A percentile compares a stretch with the other conserved stretches of the same genome.
These are phyloP conservation scores for Cryptococcus hybrid DNA, from an alignment of 1,284 basidiomycete genomes.

Conservation along the genomic window DNA sequence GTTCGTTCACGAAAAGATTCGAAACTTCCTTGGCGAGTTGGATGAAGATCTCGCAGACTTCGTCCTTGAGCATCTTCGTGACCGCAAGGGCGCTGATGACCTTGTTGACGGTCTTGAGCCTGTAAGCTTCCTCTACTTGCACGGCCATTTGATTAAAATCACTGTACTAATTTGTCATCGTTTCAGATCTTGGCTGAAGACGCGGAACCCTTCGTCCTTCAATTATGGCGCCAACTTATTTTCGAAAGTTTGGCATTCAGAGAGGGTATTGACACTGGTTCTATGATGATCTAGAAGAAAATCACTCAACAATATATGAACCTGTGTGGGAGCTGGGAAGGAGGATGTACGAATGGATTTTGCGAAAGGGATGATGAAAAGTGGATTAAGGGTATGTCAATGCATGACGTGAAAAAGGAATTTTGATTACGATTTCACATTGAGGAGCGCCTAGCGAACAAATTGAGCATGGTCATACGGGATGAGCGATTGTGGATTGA, in stretches of 20 bases:
- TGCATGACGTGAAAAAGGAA: not conserved
- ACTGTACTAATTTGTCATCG: not conserved
- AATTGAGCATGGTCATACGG: too few relatives aligned
- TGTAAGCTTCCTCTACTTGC: conserved; percentile 56
- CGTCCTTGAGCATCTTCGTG: conserved; percentile 80
- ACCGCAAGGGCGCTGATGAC: conserved; percentile 74
- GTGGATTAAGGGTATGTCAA: conserved; percentile 1
- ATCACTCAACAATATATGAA: not conserved
- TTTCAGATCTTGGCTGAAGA: conserved; percentile 82
- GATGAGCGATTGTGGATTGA: too few relatives aligned
- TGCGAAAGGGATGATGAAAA: not conserved
- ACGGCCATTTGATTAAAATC: not conserved
- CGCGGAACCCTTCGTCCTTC: conserved; percentile 67
- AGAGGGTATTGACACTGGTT: conserved; percentile 28
- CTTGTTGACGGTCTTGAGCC: conserved; percentile 82
- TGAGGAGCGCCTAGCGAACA: not conserved
- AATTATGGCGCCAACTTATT: conserved; percentile 81
- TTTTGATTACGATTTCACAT: not conserved
- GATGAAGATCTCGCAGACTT: conserved; percentile 76
- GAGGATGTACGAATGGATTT: not conserved
- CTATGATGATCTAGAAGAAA: conserved; percentile 22
- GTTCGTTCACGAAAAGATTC: conserved; percentile 72
- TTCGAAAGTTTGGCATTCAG: conserved; percentile 59
- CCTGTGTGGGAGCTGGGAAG: not conserved
- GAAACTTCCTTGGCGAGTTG: conserved; percentile 77